A percentile compares a stretch with the other conserved stretches of the same genome.
These are phyloP conservation scores for Fusarium solani-melongenae DNA, from an alignment of 2,329 filamentous ascomycete genomes.

Conservation along the genomic window DNA sequence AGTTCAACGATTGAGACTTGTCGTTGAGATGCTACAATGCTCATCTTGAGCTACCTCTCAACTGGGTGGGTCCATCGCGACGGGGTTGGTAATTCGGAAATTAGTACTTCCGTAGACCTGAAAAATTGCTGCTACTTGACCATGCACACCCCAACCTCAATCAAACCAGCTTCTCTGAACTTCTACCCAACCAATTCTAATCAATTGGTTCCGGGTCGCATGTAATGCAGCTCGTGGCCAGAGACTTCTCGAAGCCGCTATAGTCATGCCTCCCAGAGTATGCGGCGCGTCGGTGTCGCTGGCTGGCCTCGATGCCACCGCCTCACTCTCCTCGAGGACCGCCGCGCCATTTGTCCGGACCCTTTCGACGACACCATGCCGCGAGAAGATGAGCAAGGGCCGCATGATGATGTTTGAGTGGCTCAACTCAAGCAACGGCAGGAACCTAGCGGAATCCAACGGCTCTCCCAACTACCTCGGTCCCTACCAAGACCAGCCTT, in stretches of 20 bases:
- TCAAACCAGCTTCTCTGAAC: conserved; percentile 22
- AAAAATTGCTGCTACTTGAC: conserved; percentile 37
- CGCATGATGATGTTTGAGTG: conserved; percentile 55
- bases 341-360: conserved; percentile 40
- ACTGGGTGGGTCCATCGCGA: not conserved
- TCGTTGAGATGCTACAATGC: not conserved
- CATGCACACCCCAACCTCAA: conserved; percentile 19
- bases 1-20: not conserved
- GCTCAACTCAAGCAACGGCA: conserved; percentile 46
- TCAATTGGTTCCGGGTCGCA: conserved; percentile 40
- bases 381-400: conserved; percentile 50
- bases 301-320: conserved; percentile 45
- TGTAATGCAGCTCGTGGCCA: conserved; percentile 37
- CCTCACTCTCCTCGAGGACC: conserved; percentile 25
- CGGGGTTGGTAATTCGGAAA: not conserved
- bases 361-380: conserved; percentile 55
- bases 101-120: conserved; percentile 25
- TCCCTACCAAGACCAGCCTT: conserved; percentile 64
- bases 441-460: conserved; percentile 38
- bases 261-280: conserved; percentile 49
- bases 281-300: conserved; percentile 44
- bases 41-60: too few relatives aligned
- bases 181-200: conserved; percentile 36
- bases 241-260: conserved; percentile 29
- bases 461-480: conserved; percentile 53